phyloP scores from a whole-genome alignment of 1,284 basidiomycete species.

The Trametes versicolor region DNA sequence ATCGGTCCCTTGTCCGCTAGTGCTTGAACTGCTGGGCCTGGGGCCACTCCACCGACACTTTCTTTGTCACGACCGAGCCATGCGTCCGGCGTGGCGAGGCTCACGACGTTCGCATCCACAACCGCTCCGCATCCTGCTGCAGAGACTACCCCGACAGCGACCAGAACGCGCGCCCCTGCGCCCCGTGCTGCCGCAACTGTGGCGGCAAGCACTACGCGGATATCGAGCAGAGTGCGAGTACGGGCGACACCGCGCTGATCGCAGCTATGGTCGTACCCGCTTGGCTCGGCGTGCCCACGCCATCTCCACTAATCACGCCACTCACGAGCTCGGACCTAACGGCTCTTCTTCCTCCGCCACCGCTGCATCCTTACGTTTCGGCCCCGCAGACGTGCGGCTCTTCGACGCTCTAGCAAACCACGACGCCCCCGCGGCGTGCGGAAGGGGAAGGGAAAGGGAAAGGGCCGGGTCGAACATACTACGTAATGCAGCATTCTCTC shows the following conservation, averaged over 20 bases:
- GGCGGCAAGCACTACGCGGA: constrained; percentile 12
- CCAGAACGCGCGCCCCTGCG: neutral
- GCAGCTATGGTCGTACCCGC: neutral
- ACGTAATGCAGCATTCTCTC: neutral
- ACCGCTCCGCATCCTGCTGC: constrained; percentile 7
- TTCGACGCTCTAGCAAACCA: neutral
- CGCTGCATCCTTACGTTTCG: constrained; percentile 11
- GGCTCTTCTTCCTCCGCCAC: neutral
- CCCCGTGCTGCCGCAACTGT: constrained; percentile 15
- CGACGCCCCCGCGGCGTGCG: neutral
- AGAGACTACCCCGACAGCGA: neutral
- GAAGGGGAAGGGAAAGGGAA: neutral
- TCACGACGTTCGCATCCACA: neutral
- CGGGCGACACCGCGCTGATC: constrained; percentile 4
- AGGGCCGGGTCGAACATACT: neutral
- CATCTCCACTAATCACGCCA: neutral
- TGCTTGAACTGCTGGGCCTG: constrained; percentile 7
- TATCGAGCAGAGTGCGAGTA: constrained; percentile 4
- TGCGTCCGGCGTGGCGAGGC: constrained; percentile 7
- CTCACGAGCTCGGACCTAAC: too few species aligned
- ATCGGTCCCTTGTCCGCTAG: neutral
- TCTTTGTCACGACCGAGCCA: neutral
- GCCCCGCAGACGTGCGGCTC: neutral
- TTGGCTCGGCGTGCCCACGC: neutral
- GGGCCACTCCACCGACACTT: neutral